Percentiles rank a stretch among this genome's conserved stretches.
Evolutionary conservation across 768 basidiomycete genomes (phyloP).

Genomic region (Pleurotus djamor): DNA sequence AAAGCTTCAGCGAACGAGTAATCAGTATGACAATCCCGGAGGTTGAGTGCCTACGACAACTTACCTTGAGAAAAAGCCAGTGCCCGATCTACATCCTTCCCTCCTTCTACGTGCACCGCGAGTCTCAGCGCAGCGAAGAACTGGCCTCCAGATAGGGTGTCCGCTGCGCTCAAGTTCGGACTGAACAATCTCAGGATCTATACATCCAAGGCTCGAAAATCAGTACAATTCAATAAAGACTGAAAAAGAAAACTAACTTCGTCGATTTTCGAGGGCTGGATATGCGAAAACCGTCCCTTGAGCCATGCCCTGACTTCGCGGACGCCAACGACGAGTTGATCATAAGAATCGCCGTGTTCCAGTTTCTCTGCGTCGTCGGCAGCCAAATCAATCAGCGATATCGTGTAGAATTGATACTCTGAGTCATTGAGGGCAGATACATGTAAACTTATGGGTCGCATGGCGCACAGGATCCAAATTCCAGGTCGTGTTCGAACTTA

Average conservation of each 20-base stretch:
- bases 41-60: constrained; percentile 14
- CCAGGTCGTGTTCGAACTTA: too few species aligned
- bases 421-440: constrained; percentile 73
- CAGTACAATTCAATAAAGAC: too few species aligned
- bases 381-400: constrained; percentile 53
- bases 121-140: constrained; percentile 77
- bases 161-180: constrained; percentile 48
- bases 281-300: constrained; percentile 60
- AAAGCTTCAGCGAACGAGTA: background rate
- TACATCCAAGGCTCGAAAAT: background rate
- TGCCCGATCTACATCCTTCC: constrained; percentile 59
- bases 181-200: constrained; percentile 69
- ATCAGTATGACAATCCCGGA: background rate
- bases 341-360: constrained; percentile 47
- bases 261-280: constrained; percentile 40
- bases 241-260: constrained; percentile 31
- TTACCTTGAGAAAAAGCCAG: constrained; percentile 78
- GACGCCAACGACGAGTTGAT: constrained; percentile 49
- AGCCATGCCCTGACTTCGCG: constrained; percentile 78
- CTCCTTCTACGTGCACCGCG: constrained; percentile 57
- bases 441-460: constrained; percentile 68
- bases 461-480: constrained; percentile 12
- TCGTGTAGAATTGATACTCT: constrained; percentile 69
- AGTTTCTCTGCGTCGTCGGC: constrained; percentile 15
- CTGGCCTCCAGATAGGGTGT: constrained; percentile 63